Evolutionary conservation across 768 basidiomycete genomes (phyloP), one percentile per base, ranked within the genome.

Genomic region (Leccinum longicurvipes): DNA sequence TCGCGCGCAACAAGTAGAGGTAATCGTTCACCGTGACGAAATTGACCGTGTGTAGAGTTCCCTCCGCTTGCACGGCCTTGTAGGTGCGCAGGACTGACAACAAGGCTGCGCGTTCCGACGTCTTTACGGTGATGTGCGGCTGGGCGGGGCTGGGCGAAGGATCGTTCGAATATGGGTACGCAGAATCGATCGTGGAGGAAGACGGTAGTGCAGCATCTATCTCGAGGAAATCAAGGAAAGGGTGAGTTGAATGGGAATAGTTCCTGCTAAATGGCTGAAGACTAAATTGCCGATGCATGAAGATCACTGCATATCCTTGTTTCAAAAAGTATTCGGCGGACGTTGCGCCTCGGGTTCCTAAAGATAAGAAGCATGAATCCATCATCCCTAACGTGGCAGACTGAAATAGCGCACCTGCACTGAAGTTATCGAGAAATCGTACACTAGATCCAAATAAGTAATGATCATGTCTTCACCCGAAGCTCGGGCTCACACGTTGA

Each of bases 321-420:
- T 88, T 84, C 57, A 98, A 82, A 71, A 99, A 98, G 76, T 98
- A 97, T 73, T 99, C 97, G 2, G 97, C 96, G 19, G 97, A 98
- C 0, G 96, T 94, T 28, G 97, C 92, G 42, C 97, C 97, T 66
- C 97, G 82, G 19, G 97, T 99, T 51, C 96, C 95, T 91, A 54
- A 23, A 54, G n/a, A 61, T 9, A 36, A 53, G 9, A 41, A 47
- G 51, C 45, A 46, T 52, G 36, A 55, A 49, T 57, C 52, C 3
- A 23, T 39, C 3, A 23, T 39, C 7, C 39, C 48, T 28, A 10
- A 31, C 1, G 9, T 46, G 31, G 34, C 21, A 17, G 24, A 44
- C 24, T 15, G 17, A 24, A 19, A 17, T 3, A 31, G 67, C 86
- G 58, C 47, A 90, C 93, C 93, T 57, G 97, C 96, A 73, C 94